Evolutionary conservation across 192 early-diverging fungal species (phyloP).

Genomic region (Gaertneriomyces sp.): DNA sequence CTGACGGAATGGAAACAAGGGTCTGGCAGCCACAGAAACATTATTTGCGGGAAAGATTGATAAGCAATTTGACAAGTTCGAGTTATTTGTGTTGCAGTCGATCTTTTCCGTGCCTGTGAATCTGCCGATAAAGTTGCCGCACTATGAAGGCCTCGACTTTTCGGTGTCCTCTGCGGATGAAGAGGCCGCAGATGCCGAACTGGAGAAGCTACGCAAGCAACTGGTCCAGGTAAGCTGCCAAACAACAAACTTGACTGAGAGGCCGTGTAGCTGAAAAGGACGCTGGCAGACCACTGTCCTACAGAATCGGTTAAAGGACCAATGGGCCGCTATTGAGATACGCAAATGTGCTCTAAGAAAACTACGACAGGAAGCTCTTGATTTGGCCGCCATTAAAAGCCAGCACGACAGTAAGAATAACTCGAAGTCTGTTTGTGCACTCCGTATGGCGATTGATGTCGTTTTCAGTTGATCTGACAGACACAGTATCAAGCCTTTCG

Average conservation of each 20-base stretch:
- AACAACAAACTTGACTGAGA: not conserved
- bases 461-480: conserved; percentile 8
- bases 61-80: conserved; percentile 79
- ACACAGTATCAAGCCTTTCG: conserved; percentile 16
- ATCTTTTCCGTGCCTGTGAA: conserved; percentile 67
- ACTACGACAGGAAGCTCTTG: not conserved
- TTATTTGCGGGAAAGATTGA: conserved; percentile 75
- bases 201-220: conserved; percentile 22
- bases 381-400: not conserved
- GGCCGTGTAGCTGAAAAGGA: too few species aligned
- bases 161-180: conserved; percentile 22
- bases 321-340: not conserved
- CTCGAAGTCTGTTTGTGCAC: not conserved
- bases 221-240: not conserved
- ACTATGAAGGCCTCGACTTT: conserved; percentile 44
- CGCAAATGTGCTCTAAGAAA: not conserved
- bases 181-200: conserved; percentile 20
- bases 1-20: conserved; percentile 34
- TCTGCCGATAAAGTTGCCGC: conserved; percentile 49
- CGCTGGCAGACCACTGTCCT: not conserved
- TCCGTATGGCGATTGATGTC: not conserved
- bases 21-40: conserved; percentile 71
- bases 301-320: not conserved
- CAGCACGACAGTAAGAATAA: not conserved
- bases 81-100: conserved; percentile 71